Percentiles rank a stretch among this genome's conserved stretches.
Conservation (phyloP, 2,329 filamentous ascomycete genomes). For the Cercospora beticola region DNA sequence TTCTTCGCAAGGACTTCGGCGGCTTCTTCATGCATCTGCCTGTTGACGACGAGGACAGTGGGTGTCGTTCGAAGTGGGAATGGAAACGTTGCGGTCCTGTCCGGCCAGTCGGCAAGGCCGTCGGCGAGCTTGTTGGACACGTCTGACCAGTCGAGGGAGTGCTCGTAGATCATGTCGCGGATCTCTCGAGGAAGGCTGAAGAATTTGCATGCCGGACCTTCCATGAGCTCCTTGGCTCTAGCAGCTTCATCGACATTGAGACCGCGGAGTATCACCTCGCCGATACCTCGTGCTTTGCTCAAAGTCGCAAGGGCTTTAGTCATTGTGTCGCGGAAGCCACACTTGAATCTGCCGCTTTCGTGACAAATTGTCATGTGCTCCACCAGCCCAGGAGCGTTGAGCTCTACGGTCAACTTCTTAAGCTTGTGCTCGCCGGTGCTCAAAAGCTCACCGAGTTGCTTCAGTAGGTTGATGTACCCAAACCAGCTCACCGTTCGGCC, state of each 20-base stretch:
- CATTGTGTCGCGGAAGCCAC: slow-evolving; percentile 34
- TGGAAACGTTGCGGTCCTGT: slow-evolving; percentile 10
- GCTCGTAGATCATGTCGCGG: slow-evolving; percentile 34
- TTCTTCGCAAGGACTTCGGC: slow-evolving; percentile 32
- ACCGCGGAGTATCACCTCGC: slow-evolving; percentile 29
- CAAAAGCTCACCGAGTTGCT: slow-evolving; percentile 29
- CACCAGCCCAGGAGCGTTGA: slow-evolving; percentile 26
- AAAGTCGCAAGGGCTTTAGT: slow-evolving; percentile 20
- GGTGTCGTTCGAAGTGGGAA: slow-evolving; percentile 31
- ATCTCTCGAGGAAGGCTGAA: slow-evolving; percentile 31
- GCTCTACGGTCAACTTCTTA: slow-evolving; percentile 31
- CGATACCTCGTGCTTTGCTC: slow-evolving; percentile 26
- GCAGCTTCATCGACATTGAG: slow-evolving; percentile 26
- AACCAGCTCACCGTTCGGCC: slow-evolving; percentile 27
- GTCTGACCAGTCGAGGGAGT: slow-evolving; percentile 29
- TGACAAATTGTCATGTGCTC: slow-evolving; percentile 33
- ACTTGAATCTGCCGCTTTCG: slow-evolving; percentile 15
- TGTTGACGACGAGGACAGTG: slow-evolving; percentile 38
- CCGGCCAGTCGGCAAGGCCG: slow-evolving; percentile 23
- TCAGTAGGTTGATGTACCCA: slow-evolving; percentile 32
- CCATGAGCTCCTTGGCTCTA: slow-evolving; percentile 29
- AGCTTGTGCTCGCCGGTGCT: slow-evolving; percentile 30
- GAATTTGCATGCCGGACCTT: slow-evolving; percentile 22
- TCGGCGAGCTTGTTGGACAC: slow-evolving; percentile 19
- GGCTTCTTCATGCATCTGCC: slow-evolving; percentile 37